Evolutionary conservation across 495 filamentous ascomycete species (phyloP).

Genomic region (Usnea hakonensis): DNA sequence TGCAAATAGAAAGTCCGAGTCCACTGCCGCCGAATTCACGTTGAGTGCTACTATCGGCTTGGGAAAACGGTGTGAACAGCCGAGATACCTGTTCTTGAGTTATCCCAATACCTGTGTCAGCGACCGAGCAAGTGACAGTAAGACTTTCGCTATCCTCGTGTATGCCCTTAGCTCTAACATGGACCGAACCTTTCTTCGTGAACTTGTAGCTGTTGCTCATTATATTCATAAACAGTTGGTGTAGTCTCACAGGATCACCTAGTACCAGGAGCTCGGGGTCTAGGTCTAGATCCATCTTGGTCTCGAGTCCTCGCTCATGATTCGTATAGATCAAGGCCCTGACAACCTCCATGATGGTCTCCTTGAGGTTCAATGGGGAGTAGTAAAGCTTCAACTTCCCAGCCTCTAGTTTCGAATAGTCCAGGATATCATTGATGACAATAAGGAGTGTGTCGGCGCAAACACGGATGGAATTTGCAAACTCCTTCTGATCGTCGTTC

Average conservation of each 20-base stretch:
- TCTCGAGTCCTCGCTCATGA: constrained; percentile 64
- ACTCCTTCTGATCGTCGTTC: constrained; percentile 75
- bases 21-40: constrained; percentile 86
- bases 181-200: constrained; percentile 77
- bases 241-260: constrained; percentile 81
- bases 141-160: constrained; percentile 61
- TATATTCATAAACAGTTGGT: constrained; percentile 89
- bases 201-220: constrained; percentile 94
- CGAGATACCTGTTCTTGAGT: constrained; percentile 70
- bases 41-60: constrained; percentile 80
- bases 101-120: constrained; percentile 87
- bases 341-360: constrained; percentile 82
- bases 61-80: constrained; percentile 84
- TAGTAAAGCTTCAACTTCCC: constrained; percentile 92
- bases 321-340: constrained; percentile 81
- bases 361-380: constrained; percentile 74
- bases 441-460: constrained; percentile 83
- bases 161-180: constrained; percentile 62
- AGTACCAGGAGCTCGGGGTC: constrained; percentile 72
- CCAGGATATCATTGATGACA: constrained; percentile 90
- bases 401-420: constrained; percentile 89
- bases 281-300: constrained; percentile 58
- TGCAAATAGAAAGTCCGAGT: constrained; percentile 87
- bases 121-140: constrained; percentile 73
- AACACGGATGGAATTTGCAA: constrained; percentile 85